These are phyloP conservation scores for Wickerhamiella galacta DNA, from an alignment of 805 yeast genomes.

Conservation along the genomic window DNA sequence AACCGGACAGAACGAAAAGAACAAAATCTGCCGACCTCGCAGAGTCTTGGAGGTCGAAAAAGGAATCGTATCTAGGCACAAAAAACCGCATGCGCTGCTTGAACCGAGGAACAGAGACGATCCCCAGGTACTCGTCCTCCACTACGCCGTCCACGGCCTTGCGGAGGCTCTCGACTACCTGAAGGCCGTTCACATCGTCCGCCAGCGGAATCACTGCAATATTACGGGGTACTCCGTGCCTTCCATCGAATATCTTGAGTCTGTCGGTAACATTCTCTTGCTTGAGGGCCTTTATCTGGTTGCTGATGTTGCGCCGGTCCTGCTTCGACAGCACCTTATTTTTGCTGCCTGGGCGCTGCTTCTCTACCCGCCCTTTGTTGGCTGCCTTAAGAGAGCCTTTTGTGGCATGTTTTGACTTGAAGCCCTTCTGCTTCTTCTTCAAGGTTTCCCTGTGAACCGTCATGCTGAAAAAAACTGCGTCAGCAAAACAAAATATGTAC, in stretches of 20 bases:
- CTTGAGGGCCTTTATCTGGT: slow-evolving; percentile 60
- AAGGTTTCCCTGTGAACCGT: slow-evolving; percentile 69
- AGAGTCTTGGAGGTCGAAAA: slow-evolving; percentile 62
- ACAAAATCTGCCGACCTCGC: slow-evolving; percentile 83
- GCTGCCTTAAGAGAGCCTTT: slow-evolving; percentile 73
- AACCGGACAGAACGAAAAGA: slow-evolving; percentile 75
- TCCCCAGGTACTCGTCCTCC: slow-evolving; percentile 17
- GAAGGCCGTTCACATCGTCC: slow-evolving; percentile 36
- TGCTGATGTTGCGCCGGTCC: slow-evolving; percentile 64
- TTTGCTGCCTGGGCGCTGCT: slow-evolving; percentile 23
- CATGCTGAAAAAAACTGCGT: no score
- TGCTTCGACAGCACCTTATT: slow-evolving; percentile 29
- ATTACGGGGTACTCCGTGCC: slow-evolving; percentile 66
- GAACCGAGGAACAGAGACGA: slow-evolving; percentile 43
- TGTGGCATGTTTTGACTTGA: slow-evolving; percentile 81
- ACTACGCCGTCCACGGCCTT: slow-evolving; percentile 8
- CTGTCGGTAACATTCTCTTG: slow-evolving; percentile 39
- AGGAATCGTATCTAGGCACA: slow-evolving; percentile 44
- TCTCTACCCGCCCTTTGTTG: slow-evolving; percentile 74
- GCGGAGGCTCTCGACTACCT: slow-evolving; percentile 13
- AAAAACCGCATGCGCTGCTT: slow-evolving; percentile 57
- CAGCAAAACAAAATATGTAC: no score
- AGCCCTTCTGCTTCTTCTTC: slow-evolving; percentile 74
- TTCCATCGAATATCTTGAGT: slow-evolving; percentile 64
- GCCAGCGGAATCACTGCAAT: slow-evolving; percentile 70